Percentiles rank a stretch among this genome's conserved stretches.
Evolutionary conservation across 2,329 filamentous ascomycete genomes (phyloP).

Genomic region (Ophiostoma sp.): DNA sequence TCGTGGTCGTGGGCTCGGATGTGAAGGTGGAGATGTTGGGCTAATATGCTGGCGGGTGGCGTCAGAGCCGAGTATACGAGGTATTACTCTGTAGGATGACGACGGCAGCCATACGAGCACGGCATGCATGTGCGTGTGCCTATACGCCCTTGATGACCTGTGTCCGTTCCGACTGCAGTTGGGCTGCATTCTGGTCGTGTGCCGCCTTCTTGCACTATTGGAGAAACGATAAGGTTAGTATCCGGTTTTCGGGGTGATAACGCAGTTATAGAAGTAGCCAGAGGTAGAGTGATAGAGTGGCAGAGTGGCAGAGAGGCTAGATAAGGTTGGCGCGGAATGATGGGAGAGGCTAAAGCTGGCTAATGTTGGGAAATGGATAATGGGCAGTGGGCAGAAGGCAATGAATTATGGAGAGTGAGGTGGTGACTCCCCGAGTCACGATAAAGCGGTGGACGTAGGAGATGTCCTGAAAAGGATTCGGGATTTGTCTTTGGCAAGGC

Average conservation of each 20-base stretch:
- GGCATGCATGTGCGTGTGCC: background rate
- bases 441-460: background rate
- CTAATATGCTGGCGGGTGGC: background rate
- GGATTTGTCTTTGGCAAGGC: background rate
- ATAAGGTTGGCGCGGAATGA: conserved; percentile 17
- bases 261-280: conserved; percentile 1
- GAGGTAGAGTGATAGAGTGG: background rate
- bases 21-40: conserved; percentile 3
- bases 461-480: background rate
- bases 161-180: conserved; percentile 87
- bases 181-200: conserved; percentile 87
- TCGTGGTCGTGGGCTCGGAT: background rate
- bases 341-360: background rate
- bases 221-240: conserved; percentile 30
- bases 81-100: background rate
- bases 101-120: conserved; percentile 10
- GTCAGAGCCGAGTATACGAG: background rate
- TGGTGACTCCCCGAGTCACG: background rate
- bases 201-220: conserved; percentile 90
- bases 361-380: background rate
- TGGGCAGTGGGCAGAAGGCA: background rate
- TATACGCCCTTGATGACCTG: conserved; percentile 89
- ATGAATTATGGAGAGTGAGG: background rate
- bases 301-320: conserved; percentile 12
- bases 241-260: conserved; percentile 32